These are phyloP conservation scores for Termitomyces sp. DNA, from an alignment of 1,284 basidiomycete species.

Conservation along the genomic window DNA sequence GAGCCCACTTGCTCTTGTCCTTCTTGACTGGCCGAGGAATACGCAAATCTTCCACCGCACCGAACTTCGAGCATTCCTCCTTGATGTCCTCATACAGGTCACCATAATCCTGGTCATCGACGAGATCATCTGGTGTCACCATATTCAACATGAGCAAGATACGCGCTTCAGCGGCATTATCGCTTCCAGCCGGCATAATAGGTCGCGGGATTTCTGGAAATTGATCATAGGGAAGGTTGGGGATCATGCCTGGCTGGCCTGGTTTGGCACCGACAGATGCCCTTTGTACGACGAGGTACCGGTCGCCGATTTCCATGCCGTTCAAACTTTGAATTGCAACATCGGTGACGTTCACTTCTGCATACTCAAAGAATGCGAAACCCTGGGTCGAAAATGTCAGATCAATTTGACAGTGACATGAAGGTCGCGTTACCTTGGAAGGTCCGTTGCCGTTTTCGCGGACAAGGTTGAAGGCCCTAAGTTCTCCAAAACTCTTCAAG, in stretches of 20 bases:
- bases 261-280: slow-evolving; percentile 89
- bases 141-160: slow-evolving; percentile 98
- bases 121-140: slow-evolving; percentile 92
- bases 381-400: slow-evolving; percentile 48
- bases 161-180: slow-evolving; percentile 55
- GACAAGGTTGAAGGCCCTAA: slow-evolving; percentile 97
- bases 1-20: slow-evolving; percentile 75
- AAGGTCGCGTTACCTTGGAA: slow-evolving; percentile 64
- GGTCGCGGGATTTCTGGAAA: slow-evolving; percentile 76
- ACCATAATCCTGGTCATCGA: slow-evolving; percentile 87
- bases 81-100: slow-evolving; percentile 95
- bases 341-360: slow-evolving; percentile 85
- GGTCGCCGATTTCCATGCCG: slow-evolving; percentile 96
- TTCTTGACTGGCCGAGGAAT: slow-evolving; percentile 87
- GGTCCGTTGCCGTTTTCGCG: slow-evolving; percentile 85
- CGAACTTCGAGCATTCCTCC: slow-evolving; percentile 86
- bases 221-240: slow-evolving; percentile 63
- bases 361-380: slow-evolving; percentile 99
- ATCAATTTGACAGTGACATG: background rate
- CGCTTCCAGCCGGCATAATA: slow-evolving; percentile 71
- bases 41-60: slow-evolving; percentile 78
- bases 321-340: slow-evolving; percentile 95
- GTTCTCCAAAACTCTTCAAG: slow-evolving; percentile 94
- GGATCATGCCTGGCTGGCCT: slow-evolving; percentile 58
- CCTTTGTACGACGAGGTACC: slow-evolving; percentile 94